Evolutionary conservation across 2,329 filamentous ascomycete species (phyloP).

Genomic region (Juglanconis oblonga): DNA sequence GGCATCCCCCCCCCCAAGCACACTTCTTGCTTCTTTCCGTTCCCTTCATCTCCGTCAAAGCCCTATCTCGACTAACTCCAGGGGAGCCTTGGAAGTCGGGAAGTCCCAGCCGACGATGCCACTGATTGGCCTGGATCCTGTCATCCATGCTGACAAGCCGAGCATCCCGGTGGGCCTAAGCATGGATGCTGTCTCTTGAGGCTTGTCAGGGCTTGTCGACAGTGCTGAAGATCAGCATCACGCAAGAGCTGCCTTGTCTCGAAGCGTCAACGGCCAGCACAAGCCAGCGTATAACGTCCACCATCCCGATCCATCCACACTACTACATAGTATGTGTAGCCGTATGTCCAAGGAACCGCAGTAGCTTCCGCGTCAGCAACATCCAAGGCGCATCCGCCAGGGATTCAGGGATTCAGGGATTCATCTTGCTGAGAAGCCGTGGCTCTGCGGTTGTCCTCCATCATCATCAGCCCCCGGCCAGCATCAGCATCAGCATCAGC

Average conservation of each 20-base stretch:
- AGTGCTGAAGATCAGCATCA: slow-evolving; percentile 1
- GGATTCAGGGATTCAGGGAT: background rate
- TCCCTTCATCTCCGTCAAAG: background rate
- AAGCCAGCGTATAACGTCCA: background rate
- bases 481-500: background rate
- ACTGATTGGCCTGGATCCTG: background rate
- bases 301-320: background rate
- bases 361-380: no score
- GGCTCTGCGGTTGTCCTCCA: background rate
- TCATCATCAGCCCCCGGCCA: background rate
- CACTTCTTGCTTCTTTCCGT: background rate
- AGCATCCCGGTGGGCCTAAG: slow-evolving; percentile 5
- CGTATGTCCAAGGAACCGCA: no score
- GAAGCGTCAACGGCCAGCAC: background rate
- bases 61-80: no score
- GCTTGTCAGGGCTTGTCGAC: background rate
- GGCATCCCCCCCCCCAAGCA: background rate
- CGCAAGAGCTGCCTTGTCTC: slow-evolving; percentile 12
- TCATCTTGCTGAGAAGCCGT: background rate
- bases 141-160: background rate
- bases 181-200: slow-evolving; percentile 5
- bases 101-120: background rate
- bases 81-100: no score
- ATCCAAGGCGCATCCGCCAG: no score
- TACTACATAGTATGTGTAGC: background rate